These are phyloP conservation scores for Isoetes engelmannii DNA, from an alignment of 83 land plant species.

Conservation along the genomic window DNA sequence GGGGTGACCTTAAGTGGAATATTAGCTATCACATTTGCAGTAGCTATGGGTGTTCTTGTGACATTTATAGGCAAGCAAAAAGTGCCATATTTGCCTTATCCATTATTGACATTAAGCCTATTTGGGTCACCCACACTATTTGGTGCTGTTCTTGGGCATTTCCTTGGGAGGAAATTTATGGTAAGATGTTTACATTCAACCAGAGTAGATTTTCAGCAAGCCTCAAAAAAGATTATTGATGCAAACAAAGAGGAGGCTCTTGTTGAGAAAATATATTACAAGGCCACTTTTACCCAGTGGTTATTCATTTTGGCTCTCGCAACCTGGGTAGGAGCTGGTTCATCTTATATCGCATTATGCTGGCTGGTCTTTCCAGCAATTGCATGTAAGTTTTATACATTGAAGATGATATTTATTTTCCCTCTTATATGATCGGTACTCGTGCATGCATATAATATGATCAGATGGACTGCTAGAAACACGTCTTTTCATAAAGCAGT, in stretches of 20 bases:
- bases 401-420: background rate
- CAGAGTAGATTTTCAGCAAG: background rate
- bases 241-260: slow-evolving; percentile 47
- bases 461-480: slow-evolving; percentile 88
- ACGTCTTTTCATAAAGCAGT: slow-evolving; percentile 51
- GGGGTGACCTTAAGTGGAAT: slow-evolving; percentile 62
- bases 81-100: slow-evolving; percentile 64
- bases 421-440: background rate
- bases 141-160: slow-evolving; percentile 84
- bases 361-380: slow-evolving; percentile 87
- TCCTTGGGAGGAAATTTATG: slow-evolving; percentile 42
- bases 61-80: slow-evolving; percentile 48
- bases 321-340: slow-evolving; percentile 56
- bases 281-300: slow-evolving; percentile 85
- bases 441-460: background rate
- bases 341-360: slow-evolving; percentile 77
- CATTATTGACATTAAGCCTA: slow-evolving; percentile 77
- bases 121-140: slow-evolving; percentile 89
- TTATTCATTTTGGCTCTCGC: slow-evolving; percentile 52
- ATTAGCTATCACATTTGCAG: slow-evolving; percentile 58
- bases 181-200: slow-evolving; percentile 10
- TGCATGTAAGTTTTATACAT: slow-evolving; percentile 55
- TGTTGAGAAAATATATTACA: slow-evolving; percentile 75
- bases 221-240: slow-evolving; percentile 15
- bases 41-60: slow-evolving; percentile 47